These are phyloP conservation scores for Clitoria ternatea DNA, from an alignment of 306 rosid genomes.

Conservation along the genomic window DNA sequence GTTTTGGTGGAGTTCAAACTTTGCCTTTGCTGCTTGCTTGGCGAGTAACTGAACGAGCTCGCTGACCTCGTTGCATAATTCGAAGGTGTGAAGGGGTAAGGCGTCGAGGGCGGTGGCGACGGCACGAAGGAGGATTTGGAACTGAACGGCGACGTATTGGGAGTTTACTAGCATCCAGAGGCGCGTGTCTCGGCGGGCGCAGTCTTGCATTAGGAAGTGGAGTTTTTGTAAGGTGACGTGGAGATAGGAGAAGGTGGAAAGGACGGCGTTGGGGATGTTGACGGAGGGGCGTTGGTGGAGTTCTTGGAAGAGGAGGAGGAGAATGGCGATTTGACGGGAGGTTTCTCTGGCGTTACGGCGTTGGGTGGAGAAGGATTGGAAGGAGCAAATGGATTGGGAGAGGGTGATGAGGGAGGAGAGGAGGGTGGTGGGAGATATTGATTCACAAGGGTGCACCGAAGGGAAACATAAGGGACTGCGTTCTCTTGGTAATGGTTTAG, in stretches of 20 bases:
- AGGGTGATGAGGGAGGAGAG: conserved; percentile 40
- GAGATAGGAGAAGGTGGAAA: conserved; percentile 48
- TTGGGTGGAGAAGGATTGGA: conserved; percentile 37
- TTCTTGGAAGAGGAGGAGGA: conserved; percentile 54
- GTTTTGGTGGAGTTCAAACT: conserved; percentile 27
- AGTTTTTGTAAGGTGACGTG: conserved; percentile 55
- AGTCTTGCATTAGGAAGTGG: conserved; percentile 55
- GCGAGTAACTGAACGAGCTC: conserved; percentile 35
- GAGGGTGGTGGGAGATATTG: conserved; percentile 35
- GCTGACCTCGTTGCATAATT: conserved; percentile 16
- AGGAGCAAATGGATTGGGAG: conserved; percentile 35
- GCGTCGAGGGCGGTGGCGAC: conserved; percentile 46
- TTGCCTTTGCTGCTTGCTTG: conserved; percentile 43
- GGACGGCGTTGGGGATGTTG: conserved; percentile 17
- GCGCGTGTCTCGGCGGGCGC: conserved; percentile 36
- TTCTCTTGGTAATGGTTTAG: neutral
- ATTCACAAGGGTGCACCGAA: conserved; percentile 57
- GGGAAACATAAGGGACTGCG: conserved; percentile 52
- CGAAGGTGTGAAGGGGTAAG: conserved; percentile 33
- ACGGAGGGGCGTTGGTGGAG: neutral
- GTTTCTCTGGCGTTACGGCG: conserved; percentile 43
- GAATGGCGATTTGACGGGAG: conserved; percentile 40
- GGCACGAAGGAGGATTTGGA: conserved; percentile 25
- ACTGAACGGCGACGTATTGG: conserved; percentile 39
- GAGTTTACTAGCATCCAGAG: conserved; percentile 51